Evolutionary conservation across 345 rosid genomes (phyloP), one percentile per base, ranked within the genome.

Genomic region (Corchorus capsularis): DNA sequence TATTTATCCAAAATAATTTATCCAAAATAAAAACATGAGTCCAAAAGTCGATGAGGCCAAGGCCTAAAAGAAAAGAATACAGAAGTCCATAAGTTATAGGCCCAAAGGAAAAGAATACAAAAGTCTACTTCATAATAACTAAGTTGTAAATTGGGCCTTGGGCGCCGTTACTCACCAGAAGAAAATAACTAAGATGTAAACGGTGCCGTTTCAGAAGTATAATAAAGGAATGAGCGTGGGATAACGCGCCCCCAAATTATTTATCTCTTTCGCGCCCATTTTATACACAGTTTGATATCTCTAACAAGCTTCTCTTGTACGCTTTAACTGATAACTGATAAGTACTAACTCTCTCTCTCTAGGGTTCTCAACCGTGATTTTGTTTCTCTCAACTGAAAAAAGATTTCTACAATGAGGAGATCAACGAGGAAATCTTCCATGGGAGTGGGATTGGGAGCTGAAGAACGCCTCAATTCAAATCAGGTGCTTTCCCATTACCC

Each of bases 341-440:
- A 27, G 43, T 49, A 27, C 15, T 32, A 49, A 27, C 27, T 27
- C 27, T 27, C 27, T 27, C 27, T 49, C 72, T 22, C 27, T 50
- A 69, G 60, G 72, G 73, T 68, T 69, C 52, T 34, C 41, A 47
- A 52, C 41, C 8, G 9, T 14, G n/a, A 27, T 46, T 11, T 17
- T 0, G 4, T 37, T 56, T 37, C 4, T 2, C 66, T 45, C 20
- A 41, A 14, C 11, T 17, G 17, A 64, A 20, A 62, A 17, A 22
- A 63, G 37, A 17, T 7, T 4, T 64, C 54, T 22, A 41, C 4
- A 12, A 78, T 78, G 80, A 78, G 76, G 72, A 78, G 80, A 78
- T 63, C 59, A 20, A 78, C 80, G 12, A 78, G 80, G 66, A 78
- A 34, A 19, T 78, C 80, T 43, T 71, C 76, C 11, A n/a, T 76